Base-by-base conservation (phyloP, 176 grass and related monocot species). In the Oryza punctata region DNA sequence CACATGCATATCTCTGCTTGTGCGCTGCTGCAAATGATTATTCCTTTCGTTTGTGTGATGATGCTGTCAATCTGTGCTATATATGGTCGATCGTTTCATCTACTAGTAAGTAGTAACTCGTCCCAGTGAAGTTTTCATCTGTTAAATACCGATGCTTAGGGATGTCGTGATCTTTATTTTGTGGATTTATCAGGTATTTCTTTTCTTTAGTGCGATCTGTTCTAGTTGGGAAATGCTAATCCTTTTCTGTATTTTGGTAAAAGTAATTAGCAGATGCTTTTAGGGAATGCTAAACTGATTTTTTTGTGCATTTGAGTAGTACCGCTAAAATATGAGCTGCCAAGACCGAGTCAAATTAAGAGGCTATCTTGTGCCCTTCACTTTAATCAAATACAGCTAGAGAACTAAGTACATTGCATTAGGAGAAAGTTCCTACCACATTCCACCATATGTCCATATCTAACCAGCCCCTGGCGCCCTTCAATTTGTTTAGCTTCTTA, bases 311-410 rank as follows among this genome's bases (percentile, higher is more conserved):
- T 52, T 23, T 50, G 2, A 12, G 35, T 7, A 27, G 35, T 70
- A n/a, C 1, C 18, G 43, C 23, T 50, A 14, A 47, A n/a, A 81
- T 47, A 12, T 45, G 21, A 76, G 21, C 46, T 45, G 3, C 54
- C 1, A 57, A 52, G 79, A 82, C 54, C 5, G 13, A 57, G 43
- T 78, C 67, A 65, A 71, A n/a, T n/a, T n/a, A n/a, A 72, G 5
- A 23, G 41, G 57, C 19, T 43, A 1, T 15, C 13, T 21, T 11
- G 43, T 70, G 46, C 10, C 26, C 63, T 68, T n/a, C 24, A 11
- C 64, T 78, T 87, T 54, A 57, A 68, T 67, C 75, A 32, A 19
- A 83, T 24, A 52, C 86, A 45, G 60, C 87, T 61, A 32, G 72
- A 16, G 21, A 67, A 40, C 25, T 3, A 32, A 35, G 7, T n/a